phyloP scores from a whole-genome alignment of 192 early-diverging fungal species.

The Backusella australiensis region DNA sequence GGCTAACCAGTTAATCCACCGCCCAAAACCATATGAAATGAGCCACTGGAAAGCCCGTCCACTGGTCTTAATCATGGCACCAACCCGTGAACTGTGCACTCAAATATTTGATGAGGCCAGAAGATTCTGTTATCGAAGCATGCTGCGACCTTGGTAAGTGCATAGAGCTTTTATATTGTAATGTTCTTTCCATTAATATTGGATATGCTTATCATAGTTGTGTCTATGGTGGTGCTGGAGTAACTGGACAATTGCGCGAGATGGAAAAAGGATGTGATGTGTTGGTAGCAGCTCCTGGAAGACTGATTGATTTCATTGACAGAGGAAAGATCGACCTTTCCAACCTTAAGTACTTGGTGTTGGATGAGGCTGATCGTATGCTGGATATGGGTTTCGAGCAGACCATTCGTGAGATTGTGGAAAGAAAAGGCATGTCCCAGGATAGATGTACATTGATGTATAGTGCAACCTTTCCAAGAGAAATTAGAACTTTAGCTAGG shows the following conservation, averaged over 20 bases:
- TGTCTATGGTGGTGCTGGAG: conserved; percentile 65
- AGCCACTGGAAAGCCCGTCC: conserved; percentile 14
- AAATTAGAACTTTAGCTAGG: conserved; percentile 64
- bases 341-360: conserved; percentile 63
- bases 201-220: background rate
- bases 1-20: background rate
- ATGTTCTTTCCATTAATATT: background rate
- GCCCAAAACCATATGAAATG: background rate
- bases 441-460: conserved; percentile 88
- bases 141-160: conserved; percentile 48
- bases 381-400: conserved; percentile 92
- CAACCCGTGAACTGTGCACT: conserved; percentile 87
- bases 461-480: conserved; percentile 81
- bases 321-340: conserved; percentile 42
- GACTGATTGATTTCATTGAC: conserved; percentile 71
- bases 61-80: conserved; percentile 71
- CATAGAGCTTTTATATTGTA: background rate
- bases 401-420: conserved; percentile 65
- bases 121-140: conserved; percentile 38
- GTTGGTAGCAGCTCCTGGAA: conserved; percentile 93
- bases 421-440: conserved; percentile 17
- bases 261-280: conserved; percentile 67
- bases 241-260: conserved; percentile 46
- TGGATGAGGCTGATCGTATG: conserved; percentile 94
- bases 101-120: conserved; percentile 80